A percentile compares a stretch with the other conserved stretches of the same genome.
phyloP scores from a whole-genome alignment of 805 yeast species.

The Metschnikowia chrysomelidarum region DNA sequence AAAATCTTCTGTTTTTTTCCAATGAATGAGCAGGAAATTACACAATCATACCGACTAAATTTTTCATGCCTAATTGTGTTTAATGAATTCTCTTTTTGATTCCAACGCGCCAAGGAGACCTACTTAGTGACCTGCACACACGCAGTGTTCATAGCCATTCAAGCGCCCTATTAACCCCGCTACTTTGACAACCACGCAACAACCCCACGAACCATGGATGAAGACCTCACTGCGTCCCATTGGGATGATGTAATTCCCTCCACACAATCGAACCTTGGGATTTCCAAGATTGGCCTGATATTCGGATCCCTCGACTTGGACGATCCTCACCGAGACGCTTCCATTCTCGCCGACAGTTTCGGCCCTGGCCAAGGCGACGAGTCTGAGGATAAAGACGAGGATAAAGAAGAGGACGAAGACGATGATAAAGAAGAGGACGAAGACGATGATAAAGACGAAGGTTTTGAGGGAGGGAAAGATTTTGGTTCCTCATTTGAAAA shows the following conservation, averaged over 20 bases:
- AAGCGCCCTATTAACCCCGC: too few relatives aligned
- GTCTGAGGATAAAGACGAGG: slow-evolving; percentile 13
- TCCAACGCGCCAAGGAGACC: too few relatives aligned
- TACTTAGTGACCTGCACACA: too few relatives aligned
- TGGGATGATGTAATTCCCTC: slow-evolving; percentile 60
- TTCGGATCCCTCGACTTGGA: slow-evolving; percentile 16
- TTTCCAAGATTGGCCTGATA: slow-evolving; percentile 10
- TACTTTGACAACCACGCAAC: too few relatives aligned
- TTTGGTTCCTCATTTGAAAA: not conserved
- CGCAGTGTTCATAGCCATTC: too few relatives aligned
- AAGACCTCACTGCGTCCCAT: slow-evolving; percentile 52
- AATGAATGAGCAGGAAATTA: too few relatives aligned
- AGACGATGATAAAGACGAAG: slow-evolving; percentile 10
- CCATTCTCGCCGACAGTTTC: slow-evolving; percentile 11
- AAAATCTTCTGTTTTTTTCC: too few relatives aligned
- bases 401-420: slow-evolving; percentile 8
- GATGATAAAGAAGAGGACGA: slow-evolving; percentile 4
- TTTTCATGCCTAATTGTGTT: too few relatives aligned
- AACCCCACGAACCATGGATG: slow-evolving; percentile 41
- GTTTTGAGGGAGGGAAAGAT: not conserved
- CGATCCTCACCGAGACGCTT: slow-evolving; percentile 15
- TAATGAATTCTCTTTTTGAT: too few relatives aligned
- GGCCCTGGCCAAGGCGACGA: slow-evolving; percentile 19
- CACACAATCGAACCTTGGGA: slow-evolving; percentile 2
- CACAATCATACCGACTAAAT: too few relatives aligned